phyloP scores from a whole-genome alignment of 1,139 yeast species.

The Scheffersomyces illinoinensis region DNA sequence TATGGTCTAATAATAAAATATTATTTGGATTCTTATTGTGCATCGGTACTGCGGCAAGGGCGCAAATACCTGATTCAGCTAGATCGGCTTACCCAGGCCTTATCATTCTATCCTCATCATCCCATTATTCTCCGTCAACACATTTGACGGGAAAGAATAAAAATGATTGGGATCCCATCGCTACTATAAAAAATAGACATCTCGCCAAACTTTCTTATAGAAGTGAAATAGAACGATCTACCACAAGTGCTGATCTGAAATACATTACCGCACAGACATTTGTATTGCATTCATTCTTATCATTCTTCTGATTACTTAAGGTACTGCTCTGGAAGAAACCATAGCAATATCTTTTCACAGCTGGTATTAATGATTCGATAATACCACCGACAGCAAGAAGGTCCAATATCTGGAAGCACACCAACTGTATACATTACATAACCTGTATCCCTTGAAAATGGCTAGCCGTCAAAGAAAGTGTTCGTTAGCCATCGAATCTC shows the following conservation, averaged over 20 bases:
- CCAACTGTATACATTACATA: background rate
- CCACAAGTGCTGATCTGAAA: background rate
- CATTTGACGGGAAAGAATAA: background rate
- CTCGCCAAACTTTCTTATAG: background rate
- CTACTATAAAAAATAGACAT: background rate
- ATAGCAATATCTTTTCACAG: background rate
- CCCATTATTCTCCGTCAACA: background rate
- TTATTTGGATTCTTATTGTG: background rate
- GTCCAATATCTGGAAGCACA: background rate
- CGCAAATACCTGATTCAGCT: background rate
- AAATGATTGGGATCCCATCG: background rate
- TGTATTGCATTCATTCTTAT: background rate
- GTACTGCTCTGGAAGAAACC: background rate
- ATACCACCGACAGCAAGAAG: background rate
- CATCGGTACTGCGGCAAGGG: background rate
- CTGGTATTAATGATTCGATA: background rate
- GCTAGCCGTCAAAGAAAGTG: constrained; percentile 10
- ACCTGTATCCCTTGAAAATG: background rate
- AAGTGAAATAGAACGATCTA: background rate
- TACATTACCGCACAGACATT: background rate
- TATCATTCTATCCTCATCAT: background rate
- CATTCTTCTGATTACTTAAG: background rate
- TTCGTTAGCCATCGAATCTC: constrained; percentile 24
- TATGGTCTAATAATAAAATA: background rate
- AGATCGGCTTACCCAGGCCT: background rate